Conservation (phyloP, 2,329 filamentous ascomycete genomes). For the Ceratocystiopsis minuta region DNA sequence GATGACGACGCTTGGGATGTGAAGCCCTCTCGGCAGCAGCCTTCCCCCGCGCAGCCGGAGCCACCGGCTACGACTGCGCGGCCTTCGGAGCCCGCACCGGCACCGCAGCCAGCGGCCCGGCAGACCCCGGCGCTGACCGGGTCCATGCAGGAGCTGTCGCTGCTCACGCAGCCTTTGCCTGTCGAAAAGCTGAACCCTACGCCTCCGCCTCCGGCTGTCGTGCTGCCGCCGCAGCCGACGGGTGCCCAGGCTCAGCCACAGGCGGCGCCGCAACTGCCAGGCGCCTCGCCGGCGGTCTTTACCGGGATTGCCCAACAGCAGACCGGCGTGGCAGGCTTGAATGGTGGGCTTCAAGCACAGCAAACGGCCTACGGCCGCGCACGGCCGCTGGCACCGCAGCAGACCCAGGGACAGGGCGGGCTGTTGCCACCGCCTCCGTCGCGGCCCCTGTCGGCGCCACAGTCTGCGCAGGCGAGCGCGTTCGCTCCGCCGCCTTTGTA, state of each 20-base stretch:
- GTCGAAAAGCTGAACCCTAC: constrained; percentile 23
- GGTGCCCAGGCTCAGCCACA: constrained; percentile 10
- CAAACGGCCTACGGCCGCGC: constrained; percentile 38
- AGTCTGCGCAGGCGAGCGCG: constrained; percentile 54
- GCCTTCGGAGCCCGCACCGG: constrained; percentile 18
- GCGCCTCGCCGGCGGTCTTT: constrained; percentile 43
- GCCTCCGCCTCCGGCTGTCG: constrained; percentile 15
- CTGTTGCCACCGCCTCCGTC: constrained; percentile 51
- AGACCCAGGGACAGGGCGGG: constrained; percentile 37
- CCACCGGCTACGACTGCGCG: constrained; percentile 15
- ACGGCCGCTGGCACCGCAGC: constrained; percentile 52
- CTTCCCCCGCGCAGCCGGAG: constrained; percentile 20
- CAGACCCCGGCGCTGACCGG: constrained; percentile 41
- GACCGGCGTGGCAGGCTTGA: constrained; percentile 22
- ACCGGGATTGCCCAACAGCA: constrained; percentile 28
- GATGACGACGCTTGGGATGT: constrained; percentile 97
- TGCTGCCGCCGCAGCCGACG: constrained; percentile 17
- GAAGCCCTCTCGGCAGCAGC: constrained; percentile 52
- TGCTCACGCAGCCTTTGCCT: constrained; percentile 33
- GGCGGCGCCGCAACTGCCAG: constrained; percentile 24
- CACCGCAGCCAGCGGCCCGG: constrained; percentile 15
- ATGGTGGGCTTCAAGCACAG: constrained; percentile 20
- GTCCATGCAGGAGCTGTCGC: constrained; percentile 41
- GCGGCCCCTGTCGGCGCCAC: constrained; percentile 72
- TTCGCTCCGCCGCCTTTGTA: constrained; percentile 62